Percentiles rank a stretch among this genome's conserved stretches.
These are phyloP conservation scores for Microbotryum violaceum DNA, from an alignment of 1,284 basidiomycete genomes.

Conservation along the genomic window DNA sequence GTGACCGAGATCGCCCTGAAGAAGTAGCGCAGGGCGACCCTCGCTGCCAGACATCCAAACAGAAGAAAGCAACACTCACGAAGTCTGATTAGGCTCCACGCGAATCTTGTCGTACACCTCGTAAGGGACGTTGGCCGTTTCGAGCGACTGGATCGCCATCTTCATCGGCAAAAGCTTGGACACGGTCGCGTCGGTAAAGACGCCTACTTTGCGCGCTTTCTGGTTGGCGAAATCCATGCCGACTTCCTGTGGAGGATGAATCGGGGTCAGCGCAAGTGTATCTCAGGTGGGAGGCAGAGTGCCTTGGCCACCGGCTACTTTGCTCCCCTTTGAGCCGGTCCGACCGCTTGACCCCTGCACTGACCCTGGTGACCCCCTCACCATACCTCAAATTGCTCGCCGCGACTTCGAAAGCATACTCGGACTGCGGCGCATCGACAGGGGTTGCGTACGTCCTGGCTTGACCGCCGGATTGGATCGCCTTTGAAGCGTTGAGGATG, in stretches of 20 bases:
- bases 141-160: constrained; percentile 68
- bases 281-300: too few relatives aligned
- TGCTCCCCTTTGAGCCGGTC: background rate
- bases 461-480: constrained; percentile 20
- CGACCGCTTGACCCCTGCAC: background rate
- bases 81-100: constrained; percentile 82
- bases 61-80: constrained; percentile 33
- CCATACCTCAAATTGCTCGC: constrained; percentile 63
- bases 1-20: too few relatives aligned
- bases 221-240: constrained; percentile 90
- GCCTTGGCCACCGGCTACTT: background rate
- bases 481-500: constrained; percentile 24
- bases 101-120: constrained; percentile 78
- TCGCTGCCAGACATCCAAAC: background rate
- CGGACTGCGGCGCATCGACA: constrained; percentile 59
- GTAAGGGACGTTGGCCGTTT: constrained; percentile 55
- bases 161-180: constrained; percentile 64
- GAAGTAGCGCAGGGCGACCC: background rate
- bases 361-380: constrained; percentile 64
- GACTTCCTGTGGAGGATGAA: constrained; percentile 52
- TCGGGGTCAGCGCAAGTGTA: too few relatives aligned
- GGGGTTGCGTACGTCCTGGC: constrained; percentile 59
- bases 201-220: constrained; percentile 78
- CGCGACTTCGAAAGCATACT: constrained; percentile 96
- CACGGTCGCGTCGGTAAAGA: constrained; percentile 85